Conservation (phyloP, 139 green algal genomes). For the Chlamydomonas applanata region DNA sequence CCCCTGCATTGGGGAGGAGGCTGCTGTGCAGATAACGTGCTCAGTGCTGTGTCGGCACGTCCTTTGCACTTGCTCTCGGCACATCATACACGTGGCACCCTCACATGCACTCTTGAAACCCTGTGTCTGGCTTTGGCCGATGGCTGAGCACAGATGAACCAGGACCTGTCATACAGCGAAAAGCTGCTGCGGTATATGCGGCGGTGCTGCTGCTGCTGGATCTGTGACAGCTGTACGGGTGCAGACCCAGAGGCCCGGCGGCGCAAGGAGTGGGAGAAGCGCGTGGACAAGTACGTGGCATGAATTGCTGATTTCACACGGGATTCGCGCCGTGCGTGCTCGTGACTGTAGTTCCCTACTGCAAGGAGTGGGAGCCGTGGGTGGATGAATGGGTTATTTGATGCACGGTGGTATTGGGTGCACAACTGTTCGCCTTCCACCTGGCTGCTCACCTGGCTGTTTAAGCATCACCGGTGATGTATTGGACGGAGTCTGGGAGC, state of each 20-base stretch:
- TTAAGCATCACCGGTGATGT: too few relatives aligned
- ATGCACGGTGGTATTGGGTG: too few relatives aligned
- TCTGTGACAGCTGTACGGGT: constrained; percentile 48
- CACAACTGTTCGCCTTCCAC: too few relatives aligned
- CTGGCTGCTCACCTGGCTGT: too few relatives aligned
- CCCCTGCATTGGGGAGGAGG: background rate
- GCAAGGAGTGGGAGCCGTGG: too few relatives aligned
- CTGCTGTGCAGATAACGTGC: background rate
- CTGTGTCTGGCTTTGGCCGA: background rate
- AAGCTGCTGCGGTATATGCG: constrained; percentile 58
- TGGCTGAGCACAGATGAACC: constrained; percentile 38
- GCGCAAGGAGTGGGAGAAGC: constrained; percentile 10
- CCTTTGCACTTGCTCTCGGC: background rate
- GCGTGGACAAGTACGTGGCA: constrained; percentile 16
- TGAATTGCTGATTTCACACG: background rate
- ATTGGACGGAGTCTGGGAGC: too few relatives aligned
- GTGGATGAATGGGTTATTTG: too few relatives aligned
- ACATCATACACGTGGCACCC: background rate
- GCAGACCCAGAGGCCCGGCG: constrained; percentile 29
- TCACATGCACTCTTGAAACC: background rate
- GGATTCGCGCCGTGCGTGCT: too few relatives aligned
- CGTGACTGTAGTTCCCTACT: too few relatives aligned
- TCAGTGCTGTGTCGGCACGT: background rate
- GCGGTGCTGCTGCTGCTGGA: constrained; percentile 52
- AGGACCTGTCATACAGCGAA: constrained; percentile 51